These are phyloP conservation scores for Xylariales sp. DNA, from an alignment of 2,329 filamentous ascomycete genomes.

Conservation along the genomic window DNA sequence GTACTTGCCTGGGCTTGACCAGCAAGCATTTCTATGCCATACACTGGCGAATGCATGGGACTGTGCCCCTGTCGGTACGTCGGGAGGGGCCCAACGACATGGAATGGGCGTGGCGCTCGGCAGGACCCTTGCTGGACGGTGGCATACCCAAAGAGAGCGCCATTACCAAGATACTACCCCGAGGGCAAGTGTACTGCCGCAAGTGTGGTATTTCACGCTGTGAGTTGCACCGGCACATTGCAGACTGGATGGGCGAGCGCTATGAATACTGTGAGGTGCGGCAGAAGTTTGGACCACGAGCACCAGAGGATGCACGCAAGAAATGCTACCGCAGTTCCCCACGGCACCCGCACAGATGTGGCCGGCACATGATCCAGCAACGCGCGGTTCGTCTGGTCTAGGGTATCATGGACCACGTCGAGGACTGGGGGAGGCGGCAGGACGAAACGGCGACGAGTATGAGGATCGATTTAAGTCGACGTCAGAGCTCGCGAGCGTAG, in stretches of 20 bases:
- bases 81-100: conserved; percentile 58
- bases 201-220: conserved; percentile 59
- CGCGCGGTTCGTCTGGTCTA: conserved; percentile 23
- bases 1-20: conserved; percentile 56
- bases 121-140: conserved; percentile 33
- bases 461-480: not conserved
- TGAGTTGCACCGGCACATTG: conserved; percentile 59
- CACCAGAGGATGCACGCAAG: conserved; percentile 39
- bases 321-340: conserved; percentile 59
- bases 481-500: no score
- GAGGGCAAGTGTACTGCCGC: conserved; percentile 57
- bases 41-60: conserved; percentile 51
- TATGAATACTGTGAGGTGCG: conserved; percentile 59
- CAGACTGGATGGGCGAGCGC: conserved; percentile 52
- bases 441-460: not conserved
- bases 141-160: conserved; percentile 14
- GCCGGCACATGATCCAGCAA: conserved; percentile 41
- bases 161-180: conserved; percentile 45
- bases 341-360: conserved; percentile 53
- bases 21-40: conserved; percentile 55
- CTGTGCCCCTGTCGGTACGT: conserved; percentile 51
- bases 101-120: conserved; percentile 60
- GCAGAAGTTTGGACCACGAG: conserved; percentile 49
- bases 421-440: not conserved
- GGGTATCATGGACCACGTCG: not conserved